A percentile compares a stretch with the other conserved stretches of the same genome.
These are phyloP conservation scores for Ploettnerulaceae sp. DNA, from an alignment of 2,329 filamentous ascomycete species.

Conservation along the genomic window DNA sequence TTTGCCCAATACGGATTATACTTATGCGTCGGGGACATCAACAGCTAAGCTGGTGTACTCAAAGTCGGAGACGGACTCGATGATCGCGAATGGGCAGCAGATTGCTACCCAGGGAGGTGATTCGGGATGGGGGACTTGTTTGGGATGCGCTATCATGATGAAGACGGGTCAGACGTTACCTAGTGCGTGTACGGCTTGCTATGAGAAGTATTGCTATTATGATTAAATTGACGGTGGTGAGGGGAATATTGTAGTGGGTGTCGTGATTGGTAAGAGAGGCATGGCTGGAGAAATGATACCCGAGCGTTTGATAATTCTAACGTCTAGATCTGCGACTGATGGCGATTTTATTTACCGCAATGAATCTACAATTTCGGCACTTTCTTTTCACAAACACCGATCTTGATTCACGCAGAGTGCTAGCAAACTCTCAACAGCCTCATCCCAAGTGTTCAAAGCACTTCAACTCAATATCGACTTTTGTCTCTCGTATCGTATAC, in stretches of 20 bases:
- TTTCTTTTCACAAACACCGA: too few relatives aligned
- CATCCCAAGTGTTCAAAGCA: too few relatives aligned
- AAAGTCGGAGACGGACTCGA: conserved; percentile 33
- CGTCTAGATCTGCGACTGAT: too few relatives aligned
- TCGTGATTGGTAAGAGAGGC: not conserved
- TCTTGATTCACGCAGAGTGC: too few relatives aligned
- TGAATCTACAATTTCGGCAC: too few relatives aligned
- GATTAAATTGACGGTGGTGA: not conserved
- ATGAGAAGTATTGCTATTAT: conserved; percentile 38
- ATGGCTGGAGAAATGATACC: not conserved
- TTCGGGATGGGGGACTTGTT: conserved; percentile 36
- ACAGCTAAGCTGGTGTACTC: conserved; percentile 36
- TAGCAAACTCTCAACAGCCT: too few relatives aligned
- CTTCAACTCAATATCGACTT: too few relatives aligned
- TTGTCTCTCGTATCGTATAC: too few relatives aligned
- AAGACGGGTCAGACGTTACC: conserved; percentile 34
- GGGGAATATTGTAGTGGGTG: too few relatives aligned
- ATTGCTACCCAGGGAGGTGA: conserved; percentile 36
- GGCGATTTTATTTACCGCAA: too few relatives aligned
- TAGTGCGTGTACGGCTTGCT: conserved; percentile 37
- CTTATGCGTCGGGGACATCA: conserved; percentile 32
- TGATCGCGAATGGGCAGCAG: conserved; percentile 39
- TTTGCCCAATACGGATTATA: conserved; percentile 41
- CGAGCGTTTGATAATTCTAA: not conserved
- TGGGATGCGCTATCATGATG: conserved; percentile 40